A percentile compares a stretch with the other conserved stretches of the same genome.
These are phyloP conservation scores for Sclerotinia nivalis DNA, from an alignment of 2,329 filamentous ascomycete genomes.

Conservation along the genomic window DNA sequence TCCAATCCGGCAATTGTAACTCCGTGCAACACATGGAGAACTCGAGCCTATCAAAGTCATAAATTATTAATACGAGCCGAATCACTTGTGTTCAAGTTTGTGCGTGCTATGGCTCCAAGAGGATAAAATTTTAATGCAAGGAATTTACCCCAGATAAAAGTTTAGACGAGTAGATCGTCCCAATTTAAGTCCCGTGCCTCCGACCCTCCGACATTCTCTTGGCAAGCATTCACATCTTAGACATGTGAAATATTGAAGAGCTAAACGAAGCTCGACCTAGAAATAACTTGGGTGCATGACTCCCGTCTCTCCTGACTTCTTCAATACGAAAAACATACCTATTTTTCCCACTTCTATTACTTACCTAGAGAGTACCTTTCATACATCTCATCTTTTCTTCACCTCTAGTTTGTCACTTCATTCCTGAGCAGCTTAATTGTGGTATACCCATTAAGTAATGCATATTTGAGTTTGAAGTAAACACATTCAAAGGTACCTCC, in stretches of 20 bases:
- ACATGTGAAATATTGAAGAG: slow-evolving; percentile 15
- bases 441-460: not conserved
- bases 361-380: not conserved
- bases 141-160: slow-evolving; percentile 19
- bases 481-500: slow-evolving; percentile 13
- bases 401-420: not conserved
- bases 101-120: not conserved
- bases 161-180: slow-evolving; percentile 3
- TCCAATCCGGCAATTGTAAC: not conserved
- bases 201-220: not conserved
- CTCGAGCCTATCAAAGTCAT: not conserved
- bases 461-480: slow-evolving; percentile 7
- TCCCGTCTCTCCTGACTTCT: not conserved
- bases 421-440: not conserved
- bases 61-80: slow-evolving; percentile 2
- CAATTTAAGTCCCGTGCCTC: slow-evolving; percentile 12
- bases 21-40: not conserved
- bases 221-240: slow-evolving; percentile 14
- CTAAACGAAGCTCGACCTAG: not conserved
- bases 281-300: not conserved
- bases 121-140: not conserved
- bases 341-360: not conserved
- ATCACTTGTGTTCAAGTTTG: not conserved
- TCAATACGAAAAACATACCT: slow-evolving; percentile 1
- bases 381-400: not conserved